Base-by-base conservation (phyloP, 2,329 filamentous ascomycete species). In the Beauveria asiatica region DNA sequence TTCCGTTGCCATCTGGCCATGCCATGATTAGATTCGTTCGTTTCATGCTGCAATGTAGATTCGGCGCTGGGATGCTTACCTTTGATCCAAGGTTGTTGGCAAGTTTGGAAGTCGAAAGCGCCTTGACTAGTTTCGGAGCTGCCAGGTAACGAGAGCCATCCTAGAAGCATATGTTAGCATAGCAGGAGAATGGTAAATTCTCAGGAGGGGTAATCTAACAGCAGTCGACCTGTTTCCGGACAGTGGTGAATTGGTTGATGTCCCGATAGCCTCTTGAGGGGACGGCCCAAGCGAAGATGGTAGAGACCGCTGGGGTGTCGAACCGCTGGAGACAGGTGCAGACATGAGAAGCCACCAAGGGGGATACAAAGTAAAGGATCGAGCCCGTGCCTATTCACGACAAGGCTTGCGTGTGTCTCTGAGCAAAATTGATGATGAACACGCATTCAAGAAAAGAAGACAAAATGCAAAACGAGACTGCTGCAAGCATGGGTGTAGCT, bases 81-180 rank as follows among this genome's bases (percentile, higher is more conserved):
- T 84, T 84, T 66, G 76, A 72, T 63, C 69, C 74, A 66, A 74
- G 75, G 69, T 84, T 81, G 61, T 84, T 85, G 60, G 75, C 76
- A 64, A 84, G 69, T 67, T 82, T 84, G 53, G 79, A 81, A 5
- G 82, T 78, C 30, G 77, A 70, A 64, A 85, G 73, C 44, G 76
- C 75, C 42, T 75, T 71, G 33, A 79, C 70, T n/a, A 72, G 70
- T 65, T 78, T 80, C 68, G 79, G 79, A 54, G 65, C 62, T 2
- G 65, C 50, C 10, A 61, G 44, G n/a, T 21, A 52, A 25, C 65
- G 58, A 42, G 60, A 61, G 27, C 60, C 61, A 21, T 68, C 67
- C 65, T 73, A 60, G 33, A 33, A 19, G 37, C n/a, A 45, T 3
- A 33, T 23, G 52, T 60, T n/a, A 57, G 53, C 17, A 67, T 64